These are phyloP conservation scores for Cladosporium colombiae DNA, from an alignment of 2,329 filamentous ascomycete species.

Conservation along the genomic window DNA sequence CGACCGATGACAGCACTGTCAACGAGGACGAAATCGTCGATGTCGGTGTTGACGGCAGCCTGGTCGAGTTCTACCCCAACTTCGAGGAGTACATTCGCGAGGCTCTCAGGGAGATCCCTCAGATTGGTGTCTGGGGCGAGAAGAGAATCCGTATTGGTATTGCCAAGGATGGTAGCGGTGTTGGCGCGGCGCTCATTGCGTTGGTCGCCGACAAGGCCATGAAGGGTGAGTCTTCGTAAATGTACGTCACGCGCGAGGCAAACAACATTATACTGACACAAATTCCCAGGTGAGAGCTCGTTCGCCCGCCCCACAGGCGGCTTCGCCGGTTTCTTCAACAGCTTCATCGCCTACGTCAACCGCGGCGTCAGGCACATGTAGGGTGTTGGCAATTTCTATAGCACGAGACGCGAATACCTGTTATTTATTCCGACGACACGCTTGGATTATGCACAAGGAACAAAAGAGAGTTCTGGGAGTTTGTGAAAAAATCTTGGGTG, in stretches of 20 bases:
- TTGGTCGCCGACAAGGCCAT: conserved; percentile 71
- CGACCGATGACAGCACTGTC: conserved; percentile 33
- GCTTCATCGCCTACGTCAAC: conserved; percentile 26
- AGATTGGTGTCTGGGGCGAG: conserved; percentile 76
- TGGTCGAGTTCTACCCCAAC: conserved; percentile 93
- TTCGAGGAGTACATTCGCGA: conserved; percentile 89
- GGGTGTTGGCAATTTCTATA: not conserved
- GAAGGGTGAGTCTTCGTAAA: conserved; percentile 27
- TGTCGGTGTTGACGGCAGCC: conserved; percentile 88
- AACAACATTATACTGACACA: not conserved
- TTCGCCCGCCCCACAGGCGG: conserved; percentile 6
- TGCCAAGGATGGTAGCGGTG: conserved; percentile 92
- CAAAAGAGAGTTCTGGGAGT: conserved; percentile 12
- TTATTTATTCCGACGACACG: not conserved
- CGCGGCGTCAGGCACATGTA: conserved; percentile 24
- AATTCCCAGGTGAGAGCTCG: conserved; percentile 1
- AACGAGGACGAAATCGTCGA: conserved; percentile 73
- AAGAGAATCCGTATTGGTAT: conserved; percentile 90
- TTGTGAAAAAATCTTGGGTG: conserved; percentile 2
- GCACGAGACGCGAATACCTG: not conserved
- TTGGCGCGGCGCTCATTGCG: conserved; percentile 94
- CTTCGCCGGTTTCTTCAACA: conserved; percentile 15
- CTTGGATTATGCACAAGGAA: not conserved
- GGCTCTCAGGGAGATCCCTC: conserved; percentile 72
- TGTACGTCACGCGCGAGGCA: not conserved